Evolutionary conservation across 2,329 filamentous ascomycete genomes (phyloP).

Genomic region (Paracoccidioides brasiliensis): DNA sequence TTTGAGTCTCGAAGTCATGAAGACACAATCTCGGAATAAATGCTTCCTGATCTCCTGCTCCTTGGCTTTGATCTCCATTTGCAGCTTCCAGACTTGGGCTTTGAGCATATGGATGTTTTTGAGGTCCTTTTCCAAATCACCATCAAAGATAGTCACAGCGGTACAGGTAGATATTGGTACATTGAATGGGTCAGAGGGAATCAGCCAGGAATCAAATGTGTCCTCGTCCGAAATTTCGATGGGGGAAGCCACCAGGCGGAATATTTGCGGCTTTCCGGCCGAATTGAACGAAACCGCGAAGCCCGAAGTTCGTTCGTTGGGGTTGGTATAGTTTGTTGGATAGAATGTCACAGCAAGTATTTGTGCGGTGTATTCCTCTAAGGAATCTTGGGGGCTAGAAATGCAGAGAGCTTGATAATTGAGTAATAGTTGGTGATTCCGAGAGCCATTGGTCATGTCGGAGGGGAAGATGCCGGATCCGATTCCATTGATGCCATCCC

Average conservation of each 20-base stretch:
- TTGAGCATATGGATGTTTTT: conserved; percentile 17
- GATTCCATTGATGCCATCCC: conserved; percentile 14
- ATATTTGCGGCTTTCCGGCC: conserved; percentile 15
- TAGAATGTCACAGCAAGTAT: conserved; percentile 19
- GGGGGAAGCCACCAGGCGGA: conserved; percentile 17
- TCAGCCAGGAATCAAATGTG: conserved; percentile 15
- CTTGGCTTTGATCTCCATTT: conserved; percentile 16
- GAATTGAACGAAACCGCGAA: conserved; percentile 23
- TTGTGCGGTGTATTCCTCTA: conserved; percentile 13
- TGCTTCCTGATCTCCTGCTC: conserved; percentile 17
- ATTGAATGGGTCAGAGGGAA: conserved; percentile 6
- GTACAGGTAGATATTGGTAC: conserved; percentile 3
- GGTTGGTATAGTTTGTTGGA: conserved; percentile 9
- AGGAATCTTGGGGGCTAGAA: conserved; percentile 11
- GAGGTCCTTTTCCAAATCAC: conserved; percentile 15
- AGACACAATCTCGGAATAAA: conserved; percentile 18
- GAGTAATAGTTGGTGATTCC: conserved; percentile 11
- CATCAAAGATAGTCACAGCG: background rate
- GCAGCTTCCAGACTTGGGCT: conserved; percentile 14
- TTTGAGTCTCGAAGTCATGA: conserved; percentile 14
- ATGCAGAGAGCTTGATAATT: conserved; percentile 19
- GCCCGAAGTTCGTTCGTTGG: conserved; percentile 17
- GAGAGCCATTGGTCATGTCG: conserved; percentile 10
- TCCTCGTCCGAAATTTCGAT: conserved; percentile 12
- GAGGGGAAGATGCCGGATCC: conserved; percentile 17